Evolutionary conservation across 306 rosid genomes (phyloP), one percentile per base, ranked within the genome.

Genomic region (Quercus wislizeni): DNA sequence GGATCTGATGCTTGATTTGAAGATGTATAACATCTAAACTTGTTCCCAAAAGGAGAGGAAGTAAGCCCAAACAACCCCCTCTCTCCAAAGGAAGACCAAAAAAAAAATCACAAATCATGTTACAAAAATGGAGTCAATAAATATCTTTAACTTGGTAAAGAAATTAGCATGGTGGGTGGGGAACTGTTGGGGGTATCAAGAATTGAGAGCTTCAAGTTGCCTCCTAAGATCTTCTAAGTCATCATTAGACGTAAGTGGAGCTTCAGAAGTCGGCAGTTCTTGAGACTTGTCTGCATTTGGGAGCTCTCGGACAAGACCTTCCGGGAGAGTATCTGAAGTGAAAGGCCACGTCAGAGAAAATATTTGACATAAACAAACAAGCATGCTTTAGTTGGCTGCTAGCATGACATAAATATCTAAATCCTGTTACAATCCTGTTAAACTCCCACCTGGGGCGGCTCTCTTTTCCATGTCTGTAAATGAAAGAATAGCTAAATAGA

Each of bases 231-330:
- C 94, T 21, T 93, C 98, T 35, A 95, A 91, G 88, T 91, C 99
- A 63, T 95, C 98, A 54, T 71, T 64, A 55, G 87, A 83, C 28
- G 71, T 25, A 73, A 5, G 51, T 6, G 91, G 74, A 3, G 90
- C 73, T 72, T 81, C 92, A 28, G 74, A 12, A 56, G 82, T 57
- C 3, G 74, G 63, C 3, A 43, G 69, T 43, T 86, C 82, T 18
- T 76, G 83, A 65, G 76, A 80, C 79, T 87, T 92, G 51, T 93
- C 98, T 2, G 99, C 96, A 78, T 56, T 86, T 65, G 98, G 99
- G 72, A 95, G 96, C 84, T 93, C 99, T n/a, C 83, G 95, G 65
- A 89, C 85, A 75, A 95, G 98, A 83, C 97, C 98, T 78, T 91
- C 96, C 1, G 99, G 99, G 31, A 95, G 91, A 74, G 76, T 80